These are phyloP conservation scores for Quercus agrifolia DNA, from an alignment of 306 rosid genomes.

Conservation along the genomic window DNA sequence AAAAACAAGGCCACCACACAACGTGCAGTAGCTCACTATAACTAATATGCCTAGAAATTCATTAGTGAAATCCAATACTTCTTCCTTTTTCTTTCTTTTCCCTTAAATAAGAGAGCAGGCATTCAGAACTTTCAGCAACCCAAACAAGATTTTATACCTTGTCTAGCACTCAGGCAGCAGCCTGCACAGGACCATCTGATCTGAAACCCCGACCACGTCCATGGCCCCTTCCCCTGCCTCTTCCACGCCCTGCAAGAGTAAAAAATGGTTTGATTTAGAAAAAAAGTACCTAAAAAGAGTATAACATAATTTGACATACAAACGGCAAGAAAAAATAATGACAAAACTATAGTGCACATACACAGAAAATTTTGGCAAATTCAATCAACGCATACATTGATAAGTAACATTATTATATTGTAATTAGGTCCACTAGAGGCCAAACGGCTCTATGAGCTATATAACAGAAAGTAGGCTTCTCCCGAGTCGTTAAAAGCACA, in stretches of 20 bases:
- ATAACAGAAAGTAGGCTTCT: too few species aligned
- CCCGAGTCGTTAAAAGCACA: too few species aligned
- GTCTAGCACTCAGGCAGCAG: background rate
- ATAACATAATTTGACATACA: background rate
- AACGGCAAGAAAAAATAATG: too few species aligned
- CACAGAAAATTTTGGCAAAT: background rate
- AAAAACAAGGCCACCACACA: conserved; percentile 9
- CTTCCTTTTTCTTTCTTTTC: conserved; percentile 1
- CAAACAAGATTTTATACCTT: background rate
- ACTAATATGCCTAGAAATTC: background rate
- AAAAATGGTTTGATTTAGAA: background rate
- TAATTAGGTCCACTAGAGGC: too few species aligned
- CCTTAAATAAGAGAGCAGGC: conserved; percentile 3
- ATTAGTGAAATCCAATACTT: background rate
- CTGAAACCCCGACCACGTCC: conserved; percentile 4
- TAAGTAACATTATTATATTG: too few species aligned
- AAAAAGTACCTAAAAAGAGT: too few species aligned
- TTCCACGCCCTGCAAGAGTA: conserved; percentile 7
- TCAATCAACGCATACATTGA: background rate
- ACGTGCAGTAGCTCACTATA: background rate
- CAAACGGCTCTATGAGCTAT: too few species aligned
- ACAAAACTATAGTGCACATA: background rate
- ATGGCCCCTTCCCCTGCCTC: conserved; percentile 15
- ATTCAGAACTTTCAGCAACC: conserved; percentile 5
- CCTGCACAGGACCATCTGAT: conserved; percentile 13